phyloP scores from a whole-genome alignment of 257 asterid genomes.

The Solanum lignicaule region DNA sequence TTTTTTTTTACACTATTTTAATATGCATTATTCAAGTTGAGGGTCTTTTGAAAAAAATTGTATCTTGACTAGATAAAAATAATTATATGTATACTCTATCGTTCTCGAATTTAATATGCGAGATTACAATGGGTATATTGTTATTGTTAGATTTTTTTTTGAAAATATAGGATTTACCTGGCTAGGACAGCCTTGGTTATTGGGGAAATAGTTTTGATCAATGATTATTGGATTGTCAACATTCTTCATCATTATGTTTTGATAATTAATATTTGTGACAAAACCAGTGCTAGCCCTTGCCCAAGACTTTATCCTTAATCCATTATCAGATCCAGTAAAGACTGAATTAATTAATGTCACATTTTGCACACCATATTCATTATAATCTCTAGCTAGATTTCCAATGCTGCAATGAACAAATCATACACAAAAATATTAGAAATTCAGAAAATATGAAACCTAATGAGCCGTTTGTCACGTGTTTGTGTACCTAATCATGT shows the following conservation, averaged over 20 bases:
- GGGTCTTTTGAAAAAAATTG: too few species aligned
- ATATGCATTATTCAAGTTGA: accelerated
- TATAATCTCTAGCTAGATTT: conserved; percentile 35
- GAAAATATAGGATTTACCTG: conserved; percentile 5
- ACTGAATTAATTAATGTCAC: conserved; percentile 47
- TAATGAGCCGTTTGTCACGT: too few species aligned
- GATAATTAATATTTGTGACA: conserved; percentile 34
- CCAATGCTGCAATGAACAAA: conserved; percentile 32
- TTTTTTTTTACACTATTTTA: too few species aligned
- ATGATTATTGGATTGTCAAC: conserved; percentile 59
- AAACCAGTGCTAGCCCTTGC: conserved; percentile 50
- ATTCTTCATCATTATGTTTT: conserved; percentile 37
- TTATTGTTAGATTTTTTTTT: not conserved
- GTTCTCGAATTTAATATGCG: accelerated
- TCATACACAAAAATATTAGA: not conserved
- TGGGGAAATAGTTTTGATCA: conserved; percentile 59
- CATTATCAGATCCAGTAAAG: conserved; percentile 42
- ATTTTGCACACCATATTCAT: conserved; percentile 51
- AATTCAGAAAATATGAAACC: not conserved
- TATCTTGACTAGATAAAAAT: too few species aligned
- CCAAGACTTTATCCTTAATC: conserved; percentile 57
- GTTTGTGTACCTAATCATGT: too few species aligned
- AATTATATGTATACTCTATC: too few species aligned
- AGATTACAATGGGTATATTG: not conserved
- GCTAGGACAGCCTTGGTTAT: conserved; percentile 37